These are phyloP conservation scores for Boletellus sp. DNA, from an alignment of 768 basidiomycete species.

Conservation along the genomic window DNA sequence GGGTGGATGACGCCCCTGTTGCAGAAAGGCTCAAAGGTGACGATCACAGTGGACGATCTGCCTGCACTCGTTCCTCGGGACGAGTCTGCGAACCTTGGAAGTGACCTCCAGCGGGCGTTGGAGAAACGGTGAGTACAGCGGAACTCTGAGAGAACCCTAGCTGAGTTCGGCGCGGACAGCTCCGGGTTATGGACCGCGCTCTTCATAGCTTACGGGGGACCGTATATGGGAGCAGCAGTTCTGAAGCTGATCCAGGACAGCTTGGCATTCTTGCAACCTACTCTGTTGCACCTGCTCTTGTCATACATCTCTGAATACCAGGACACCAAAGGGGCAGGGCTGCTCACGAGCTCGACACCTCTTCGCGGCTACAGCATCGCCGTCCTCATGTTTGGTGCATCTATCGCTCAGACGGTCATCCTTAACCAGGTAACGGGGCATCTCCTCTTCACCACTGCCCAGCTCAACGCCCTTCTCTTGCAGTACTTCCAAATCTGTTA, in stretches of 20 bases:
- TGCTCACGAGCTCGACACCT: constrained; percentile 29
- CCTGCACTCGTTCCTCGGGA: constrained; percentile 68
- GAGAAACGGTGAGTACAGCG: constrained; percentile 52
- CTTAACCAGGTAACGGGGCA: constrained; percentile 63
- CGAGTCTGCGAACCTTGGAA: constrained; percentile 65
- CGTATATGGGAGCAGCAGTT: constrained; percentile 56
- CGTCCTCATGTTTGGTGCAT: constrained; percentile 72
- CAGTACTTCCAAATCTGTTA: constrained; percentile 85
- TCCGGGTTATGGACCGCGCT: constrained; percentile 71
- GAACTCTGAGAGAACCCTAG: neutral
- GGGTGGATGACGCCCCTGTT: constrained; percentile 82
- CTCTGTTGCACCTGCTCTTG: constrained; percentile 75
- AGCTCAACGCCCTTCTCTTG: neutral
- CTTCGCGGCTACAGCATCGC: constrained; percentile 77
- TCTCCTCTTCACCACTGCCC: neutral
- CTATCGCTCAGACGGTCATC: constrained; percentile 73
- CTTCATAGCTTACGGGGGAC: constrained; percentile 72
- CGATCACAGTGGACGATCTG: constrained; percentile 83
- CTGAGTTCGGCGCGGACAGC: constrained; percentile 30
- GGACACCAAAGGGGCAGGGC: constrained; percentile 34
- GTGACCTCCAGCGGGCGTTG: constrained; percentile 57
- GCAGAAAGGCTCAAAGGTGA: constrained; percentile 58
- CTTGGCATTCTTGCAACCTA: constrained; percentile 82
- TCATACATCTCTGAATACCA: constrained; percentile 81
- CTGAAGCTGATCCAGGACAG: constrained; percentile 80